A percentile compares a stretch with the other conserved stretches of the same genome.
phyloP scores from a whole-genome alignment of 352 stramenopile genomes.

The Phytophthora fragariae region DNA sequence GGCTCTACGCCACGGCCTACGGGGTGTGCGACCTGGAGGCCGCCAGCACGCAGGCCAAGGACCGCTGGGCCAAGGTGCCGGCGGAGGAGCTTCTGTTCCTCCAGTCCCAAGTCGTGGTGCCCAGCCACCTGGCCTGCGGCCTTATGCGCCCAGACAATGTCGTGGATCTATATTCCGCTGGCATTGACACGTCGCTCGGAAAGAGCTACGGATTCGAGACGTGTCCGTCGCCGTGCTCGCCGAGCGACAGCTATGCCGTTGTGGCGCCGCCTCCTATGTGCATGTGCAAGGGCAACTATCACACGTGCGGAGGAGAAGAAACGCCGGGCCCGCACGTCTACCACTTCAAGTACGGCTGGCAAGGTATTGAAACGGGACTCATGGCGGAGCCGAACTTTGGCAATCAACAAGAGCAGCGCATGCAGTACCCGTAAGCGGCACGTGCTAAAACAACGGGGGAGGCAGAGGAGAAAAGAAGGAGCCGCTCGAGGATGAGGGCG shows the following conservation, averaged over 20 bases:
- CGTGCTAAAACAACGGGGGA: constrained; percentile 6
- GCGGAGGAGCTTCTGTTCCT: constrained; percentile 77
- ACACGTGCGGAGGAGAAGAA: constrained; percentile 52
- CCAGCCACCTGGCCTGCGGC: constrained; percentile 66
- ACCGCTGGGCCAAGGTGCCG: constrained; percentile 77
- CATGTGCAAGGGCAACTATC: constrained; percentile 67
- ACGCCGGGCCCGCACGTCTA: constrained; percentile 67
- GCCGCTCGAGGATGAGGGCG: constrained; percentile 4
- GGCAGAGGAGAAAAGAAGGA: constrained; percentile 12
- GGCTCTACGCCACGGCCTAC: constrained; percentile 70
- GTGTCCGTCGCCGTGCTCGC: constrained; percentile 66
- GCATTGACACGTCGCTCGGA: constrained; percentile 44
- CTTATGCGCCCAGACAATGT: constrained; percentile 60
- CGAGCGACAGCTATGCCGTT: constrained; percentile 69
- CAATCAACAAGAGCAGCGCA: constrained; percentile 39
- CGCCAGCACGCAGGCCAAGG: constrained; percentile 52
- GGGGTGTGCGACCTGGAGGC: constrained; percentile 60
- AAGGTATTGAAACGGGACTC: constrained; percentile 59
- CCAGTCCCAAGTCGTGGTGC: constrained; percentile 69
- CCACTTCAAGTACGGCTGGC: constrained; percentile 88
- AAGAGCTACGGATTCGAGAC: constrained; percentile 41
- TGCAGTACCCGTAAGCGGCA: constrained; percentile 47
- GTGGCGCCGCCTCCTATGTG: constrained; percentile 38
- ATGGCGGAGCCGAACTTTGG: constrained; percentile 41
- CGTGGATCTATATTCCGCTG: constrained; percentile 50